A percentile compares a stretch with the other conserved stretches of the same genome.
Evolutionary conservation across 116 monocot genomes (phyloP).

Genomic region (Trichopus zeylanicus): DNA sequence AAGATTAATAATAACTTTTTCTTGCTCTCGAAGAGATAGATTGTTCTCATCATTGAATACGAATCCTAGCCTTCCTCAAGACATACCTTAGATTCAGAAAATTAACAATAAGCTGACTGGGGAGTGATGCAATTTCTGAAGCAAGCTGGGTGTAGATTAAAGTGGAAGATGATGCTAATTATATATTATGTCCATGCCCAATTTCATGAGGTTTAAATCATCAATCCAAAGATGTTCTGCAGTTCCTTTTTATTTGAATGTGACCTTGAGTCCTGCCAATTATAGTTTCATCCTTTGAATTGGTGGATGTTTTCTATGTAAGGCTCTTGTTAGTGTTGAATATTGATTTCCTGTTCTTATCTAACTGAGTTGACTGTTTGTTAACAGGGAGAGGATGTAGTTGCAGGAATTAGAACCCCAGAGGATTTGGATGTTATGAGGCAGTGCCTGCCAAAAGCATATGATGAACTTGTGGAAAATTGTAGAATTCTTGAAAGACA

Average conservation of each 20-base stretch:
- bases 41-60: no score
- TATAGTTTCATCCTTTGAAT: neutral
- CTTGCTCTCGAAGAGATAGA: no score
- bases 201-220: no score
- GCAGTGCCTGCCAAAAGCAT: constrained; percentile 66
- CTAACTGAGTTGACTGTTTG: neutral
- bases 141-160: no score
- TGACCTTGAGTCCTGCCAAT: neutral
- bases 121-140: no score
- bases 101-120: no score
- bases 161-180: no score
- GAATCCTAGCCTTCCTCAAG: no score
- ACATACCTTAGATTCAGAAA: no score
- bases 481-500: constrained; percentile 83
- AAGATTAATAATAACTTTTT: no score
- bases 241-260: neutral
- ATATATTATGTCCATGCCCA: no score
- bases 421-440: constrained; percentile 80
- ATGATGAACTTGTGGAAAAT: constrained; percentile 81
- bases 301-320: neutral
- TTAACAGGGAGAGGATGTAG: constrained; percentile 92
- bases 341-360: neutral
- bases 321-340: neutral
- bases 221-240: neutral
- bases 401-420: constrained; percentile 98